phyloP scores from a whole-genome alignment of 108 stramenopile genomes.

The Mayamaea pseudoterrestris region DNA sequence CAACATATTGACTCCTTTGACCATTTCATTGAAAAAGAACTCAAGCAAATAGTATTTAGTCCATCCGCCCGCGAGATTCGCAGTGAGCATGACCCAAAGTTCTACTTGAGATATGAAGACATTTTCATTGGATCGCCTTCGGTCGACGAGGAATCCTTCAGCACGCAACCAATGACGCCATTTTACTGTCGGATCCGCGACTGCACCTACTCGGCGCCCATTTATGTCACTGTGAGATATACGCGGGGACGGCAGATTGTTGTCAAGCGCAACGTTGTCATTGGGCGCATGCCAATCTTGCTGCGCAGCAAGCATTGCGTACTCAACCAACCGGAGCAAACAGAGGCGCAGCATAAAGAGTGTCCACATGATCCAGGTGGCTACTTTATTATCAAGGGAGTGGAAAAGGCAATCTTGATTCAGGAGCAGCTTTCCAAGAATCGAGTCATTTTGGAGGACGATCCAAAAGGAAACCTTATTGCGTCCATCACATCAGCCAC shows the following conservation, averaged over 20 bases:
- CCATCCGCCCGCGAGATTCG: constrained; percentile 81
- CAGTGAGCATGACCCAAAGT: constrained; percentile 91
- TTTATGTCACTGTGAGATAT: constrained; percentile 96
- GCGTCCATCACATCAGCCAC: constrained; percentile 92
- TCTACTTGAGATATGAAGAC: constrained; percentile 90
- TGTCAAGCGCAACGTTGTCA: constrained; percentile 70
- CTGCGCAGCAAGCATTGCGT: constrained; percentile 87
- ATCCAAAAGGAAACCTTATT: constrained; percentile 68
- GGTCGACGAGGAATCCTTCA: constrained; percentile 87
- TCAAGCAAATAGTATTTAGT: constrained; percentile 84
- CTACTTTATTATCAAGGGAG: constrained; percentile 97
- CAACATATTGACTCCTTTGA: constrained; percentile 98
- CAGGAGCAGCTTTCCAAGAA: constrained; percentile 99
- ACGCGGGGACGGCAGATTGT: constrained; percentile 90
- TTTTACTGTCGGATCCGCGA: constrained; percentile 95
- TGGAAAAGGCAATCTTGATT: constrained; percentile 95
- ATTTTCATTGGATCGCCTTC: constrained; percentile 91
- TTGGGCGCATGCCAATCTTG: constrained; percentile 94
- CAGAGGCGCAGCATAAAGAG: constrained; percentile 90
- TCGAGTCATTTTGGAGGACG: constrained; percentile 95
- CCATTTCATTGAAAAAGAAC: constrained; percentile 91
- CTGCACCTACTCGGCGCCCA: constrained; percentile 95
- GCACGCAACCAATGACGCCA: constrained; percentile 72
- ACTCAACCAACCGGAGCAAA: constrained; percentile 55
- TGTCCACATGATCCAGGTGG: constrained; percentile 99